Evolutionary conservation across 73 alveolate species (phyloP), one percentile per base, ranked within the genome.

Genomic region (Blepharisma japonicum): DNA sequence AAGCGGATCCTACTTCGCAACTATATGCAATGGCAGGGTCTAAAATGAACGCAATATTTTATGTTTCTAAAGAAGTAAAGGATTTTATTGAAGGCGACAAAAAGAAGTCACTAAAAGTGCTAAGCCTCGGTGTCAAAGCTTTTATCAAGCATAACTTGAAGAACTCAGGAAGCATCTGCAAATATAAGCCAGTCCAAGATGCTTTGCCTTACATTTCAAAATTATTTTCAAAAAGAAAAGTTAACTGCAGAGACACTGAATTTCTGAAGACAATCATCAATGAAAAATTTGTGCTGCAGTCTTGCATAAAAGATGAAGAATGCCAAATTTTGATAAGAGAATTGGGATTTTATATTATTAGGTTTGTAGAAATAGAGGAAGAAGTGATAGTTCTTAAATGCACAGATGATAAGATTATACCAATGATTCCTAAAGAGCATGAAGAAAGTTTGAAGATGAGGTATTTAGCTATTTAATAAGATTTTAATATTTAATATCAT

Each of bases 121-220:
- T 32, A 55, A 89, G 89, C 68, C 84, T 89, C 61, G 98, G 98
- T 32, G 98, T 89, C 20, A 71, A 77, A 68, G 45, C 85, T n/a
- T 92, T 92, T 80, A 76, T 71, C 50, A 79, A 87, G 42, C 86
- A 92, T 77, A 55, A 83, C 51, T 82, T 85, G 38, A 92, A 84
- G 82, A 80, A 51, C 72, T 88, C 89, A 38, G 81, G 82, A 55
- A 71, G 77, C 6, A 88, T 76, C 27, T 92, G 96, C 80, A 85
- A 78, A 6, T 92, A 67, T 89, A 85, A 96, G 56, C 85, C 91
- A 25, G 71, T 82, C 47, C 91, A 90, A 85, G 94, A 87, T 76
- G 98, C 96, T 27, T 83, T 88, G 54, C 80, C 80, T 72, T 83
- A 86, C 56, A 46, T 92, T 23, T 47, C 89, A 48, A 94, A 94